Conservation (phyloP, 2,329 filamentous ascomycete species). For the Beauveria asiatica region DNA sequence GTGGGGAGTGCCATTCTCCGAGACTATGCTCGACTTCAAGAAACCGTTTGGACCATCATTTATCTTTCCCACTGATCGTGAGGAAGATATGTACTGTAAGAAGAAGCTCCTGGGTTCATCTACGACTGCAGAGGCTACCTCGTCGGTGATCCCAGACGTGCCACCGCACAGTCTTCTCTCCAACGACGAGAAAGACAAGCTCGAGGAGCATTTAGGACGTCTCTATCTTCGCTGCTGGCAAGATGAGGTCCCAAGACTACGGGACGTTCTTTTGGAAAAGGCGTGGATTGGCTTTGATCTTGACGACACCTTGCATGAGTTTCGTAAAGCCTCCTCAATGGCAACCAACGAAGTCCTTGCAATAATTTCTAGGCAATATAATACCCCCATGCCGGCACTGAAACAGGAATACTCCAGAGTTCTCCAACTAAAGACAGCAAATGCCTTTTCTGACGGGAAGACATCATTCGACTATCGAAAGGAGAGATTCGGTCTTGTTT, state of each 20-base stretch:
- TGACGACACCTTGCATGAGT: constrained; percentile 40
- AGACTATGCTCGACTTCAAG: neutral
- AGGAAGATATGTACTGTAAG: neutral
- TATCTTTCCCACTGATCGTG: neutral
- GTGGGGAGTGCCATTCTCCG: neutral
- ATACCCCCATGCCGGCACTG: neutral
- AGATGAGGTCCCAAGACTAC: constrained; percentile 2
- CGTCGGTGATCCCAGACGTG: neutral
- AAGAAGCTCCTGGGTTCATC: neutral
- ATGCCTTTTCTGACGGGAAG: constrained; percentile 36
- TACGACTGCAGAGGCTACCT: neutral
- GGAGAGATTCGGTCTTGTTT: constrained; percentile 20
- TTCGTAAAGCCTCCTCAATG: constrained; percentile 29
- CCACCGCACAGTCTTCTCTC: neutral
- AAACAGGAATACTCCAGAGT: neutral
- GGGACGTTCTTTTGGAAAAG: constrained; percentile 14
- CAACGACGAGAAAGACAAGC: neutral
- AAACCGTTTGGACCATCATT: neutral
- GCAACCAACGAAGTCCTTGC: constrained; percentile 27
- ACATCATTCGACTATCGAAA: constrained; percentile 33
- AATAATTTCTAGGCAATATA: neutral
- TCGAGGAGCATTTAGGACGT: neutral
- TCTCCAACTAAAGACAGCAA: constrained; percentile 21
- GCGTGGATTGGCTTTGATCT: constrained; percentile 39
- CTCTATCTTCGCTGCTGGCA: neutral